Evolutionary conservation across 805 yeast species (phyloP).

Genomic region (Lipomyces oligophaga): DNA sequence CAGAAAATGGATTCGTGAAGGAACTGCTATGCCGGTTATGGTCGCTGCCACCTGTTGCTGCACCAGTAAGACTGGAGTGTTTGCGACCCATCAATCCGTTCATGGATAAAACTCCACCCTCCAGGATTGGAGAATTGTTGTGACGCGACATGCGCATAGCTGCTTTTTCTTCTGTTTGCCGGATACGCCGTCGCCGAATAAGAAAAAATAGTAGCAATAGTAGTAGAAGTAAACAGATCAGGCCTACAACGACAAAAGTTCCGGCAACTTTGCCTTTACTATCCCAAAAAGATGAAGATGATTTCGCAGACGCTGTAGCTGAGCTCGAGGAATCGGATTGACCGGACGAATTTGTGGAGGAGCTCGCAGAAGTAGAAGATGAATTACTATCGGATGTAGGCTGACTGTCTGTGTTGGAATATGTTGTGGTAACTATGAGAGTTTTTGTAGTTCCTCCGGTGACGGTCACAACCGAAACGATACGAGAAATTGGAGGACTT

Average conservation of each 20-base stretch:
- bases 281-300: slow-evolving; percentile 51
- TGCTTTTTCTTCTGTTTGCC: slow-evolving; percentile 5
- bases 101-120: slow-evolving; percentile 16
- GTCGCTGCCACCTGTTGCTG: slow-evolving; percentile 10
- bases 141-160: slow-evolving; percentile 7
- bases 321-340: slow-evolving; percentile 4
- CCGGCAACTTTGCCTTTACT: slow-evolving; percentile 80
- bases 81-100: slow-evolving; percentile 3
- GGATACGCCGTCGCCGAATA: slow-evolving; percentile 35
- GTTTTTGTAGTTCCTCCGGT: slow-evolving; percentile 30
- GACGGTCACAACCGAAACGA: slow-evolving; percentile 33
- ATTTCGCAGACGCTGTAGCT: slow-evolving; percentile 7
- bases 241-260: slow-evolving; percentile 74
- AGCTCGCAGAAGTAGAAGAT: slow-evolving; percentile 1
- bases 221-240: slow-evolving; percentile 50
- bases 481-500: slow-evolving; percentile 19
- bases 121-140: slow-evolving; percentile 19
- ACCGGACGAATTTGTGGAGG: slow-evolving; percentile 3
- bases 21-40: slow-evolving; percentile 27
- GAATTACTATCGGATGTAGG: slow-evolving; percentile 4
- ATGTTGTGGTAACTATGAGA: slow-evolving; percentile 20
- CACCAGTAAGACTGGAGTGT: slow-evolving; percentile 9
- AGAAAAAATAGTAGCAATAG: slow-evolving; percentile 46
- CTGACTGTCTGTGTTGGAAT: slow-evolving; percentile 7
- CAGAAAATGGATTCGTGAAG: slow-evolving; percentile 26